phyloP scores from a whole-genome alignment of 1,284 basidiomycete species.

The Ceratobasidium theobromae region DNA sequence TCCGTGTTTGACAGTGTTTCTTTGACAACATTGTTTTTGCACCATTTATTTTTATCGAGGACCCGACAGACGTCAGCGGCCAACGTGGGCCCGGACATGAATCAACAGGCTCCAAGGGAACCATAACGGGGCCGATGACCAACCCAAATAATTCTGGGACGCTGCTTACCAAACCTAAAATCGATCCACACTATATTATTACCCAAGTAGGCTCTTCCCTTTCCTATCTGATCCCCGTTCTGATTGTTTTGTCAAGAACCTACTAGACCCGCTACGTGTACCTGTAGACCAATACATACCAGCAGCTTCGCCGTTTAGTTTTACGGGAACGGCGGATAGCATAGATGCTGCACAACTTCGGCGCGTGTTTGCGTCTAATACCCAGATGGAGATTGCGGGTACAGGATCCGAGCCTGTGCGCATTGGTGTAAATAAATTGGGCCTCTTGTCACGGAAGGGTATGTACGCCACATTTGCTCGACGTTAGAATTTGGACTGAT shows the following conservation, averaged over 20 bases:
- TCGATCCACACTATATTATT: constrained; percentile 93
- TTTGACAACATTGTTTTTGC: constrained; percentile 96
- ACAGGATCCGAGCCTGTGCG: constrained; percentile 6
- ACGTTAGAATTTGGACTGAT: constrained; percentile 16
- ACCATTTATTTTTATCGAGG: constrained; percentile 95
- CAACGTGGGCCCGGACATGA: constrained; percentile 51
- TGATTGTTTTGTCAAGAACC: constrained; percentile 50
- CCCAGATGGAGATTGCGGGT: constrained; percentile 22
- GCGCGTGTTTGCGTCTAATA: constrained; percentile 62
- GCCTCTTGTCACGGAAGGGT: constrained; percentile 77
- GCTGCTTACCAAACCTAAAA: constrained; percentile 56
- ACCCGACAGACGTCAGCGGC: constrained; percentile 70
- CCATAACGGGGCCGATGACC: constrained; percentile 42
- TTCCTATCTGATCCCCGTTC: background rate
- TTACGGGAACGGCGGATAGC: constrained; percentile 66
- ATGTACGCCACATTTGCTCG: constrained; percentile 30
- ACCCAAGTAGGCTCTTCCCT: constrained; percentile 56
- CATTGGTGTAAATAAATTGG: constrained; percentile 72
- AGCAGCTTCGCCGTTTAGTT: constrained; percentile 70
- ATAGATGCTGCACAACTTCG: constrained; percentile 74
- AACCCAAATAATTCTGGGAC: constrained; percentile 43
- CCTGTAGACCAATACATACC: constrained; percentile 68
- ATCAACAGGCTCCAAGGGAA: no score
- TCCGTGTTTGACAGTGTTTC: constrained; percentile 68
- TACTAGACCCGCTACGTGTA: constrained; percentile 74